Evolutionary conservation across 2,329 filamentous ascomycete species (phyloP).

Genomic region (Helotiales sp.): DNA sequence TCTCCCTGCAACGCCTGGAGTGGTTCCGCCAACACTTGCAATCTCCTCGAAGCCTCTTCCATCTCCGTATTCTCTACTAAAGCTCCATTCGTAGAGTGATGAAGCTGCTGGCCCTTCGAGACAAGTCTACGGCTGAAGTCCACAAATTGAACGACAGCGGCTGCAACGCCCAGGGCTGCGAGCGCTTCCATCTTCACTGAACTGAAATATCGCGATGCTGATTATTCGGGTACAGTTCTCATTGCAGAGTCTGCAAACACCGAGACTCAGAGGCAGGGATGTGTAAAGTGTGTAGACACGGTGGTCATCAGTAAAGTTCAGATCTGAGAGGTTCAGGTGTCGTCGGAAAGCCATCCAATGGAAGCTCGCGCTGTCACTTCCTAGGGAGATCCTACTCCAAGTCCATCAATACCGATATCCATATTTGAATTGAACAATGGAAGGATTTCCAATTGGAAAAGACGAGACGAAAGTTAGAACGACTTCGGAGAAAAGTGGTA

Average conservation of each 20-base stretch:
- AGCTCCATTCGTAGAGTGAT: neutral
- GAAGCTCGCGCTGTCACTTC: too few species aligned
- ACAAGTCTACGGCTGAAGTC: neutral
- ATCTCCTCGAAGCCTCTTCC: neutral
- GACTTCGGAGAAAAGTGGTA: conserved; percentile 18
- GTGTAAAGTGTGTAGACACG: neutral
- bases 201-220: neutral
- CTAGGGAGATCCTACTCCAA: too few species aligned
- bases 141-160: neutral
- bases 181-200: neutral
- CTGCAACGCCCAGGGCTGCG: conserved; percentile 5
- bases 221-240: neutral
- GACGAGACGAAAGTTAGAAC: too few species aligned
- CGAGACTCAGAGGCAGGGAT: neutral
- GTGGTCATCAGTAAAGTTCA: neutral
- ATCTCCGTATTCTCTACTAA: neutral
- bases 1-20: neutral
- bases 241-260: neutral
- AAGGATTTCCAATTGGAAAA: neutral
- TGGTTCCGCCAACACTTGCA: neutral
- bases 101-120: neutral
- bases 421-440: too few species aligned
- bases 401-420: too few species aligned
- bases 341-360: too few species aligned
- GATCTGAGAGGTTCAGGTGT: neutral